phyloP scores from a whole-genome alignment of 2,329 filamentous ascomycete genomes.

The Diaporthe helianthi region DNA sequence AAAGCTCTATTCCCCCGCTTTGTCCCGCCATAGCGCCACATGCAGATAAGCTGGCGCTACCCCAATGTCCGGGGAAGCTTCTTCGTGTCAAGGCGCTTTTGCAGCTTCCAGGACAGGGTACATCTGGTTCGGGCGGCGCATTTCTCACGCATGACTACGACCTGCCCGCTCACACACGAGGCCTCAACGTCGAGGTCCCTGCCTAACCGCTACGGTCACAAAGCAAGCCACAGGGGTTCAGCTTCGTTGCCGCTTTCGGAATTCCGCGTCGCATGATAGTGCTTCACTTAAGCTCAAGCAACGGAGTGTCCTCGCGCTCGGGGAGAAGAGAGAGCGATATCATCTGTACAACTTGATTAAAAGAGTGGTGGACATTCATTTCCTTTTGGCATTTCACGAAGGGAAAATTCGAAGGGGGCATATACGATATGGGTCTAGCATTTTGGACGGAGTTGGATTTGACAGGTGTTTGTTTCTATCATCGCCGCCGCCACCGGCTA shows the following conservation, averaged over 20 bases:
- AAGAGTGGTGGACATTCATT: background rate
- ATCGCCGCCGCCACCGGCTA: background rate
- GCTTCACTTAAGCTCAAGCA: background rate
- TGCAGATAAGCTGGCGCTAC: conserved; percentile 9
- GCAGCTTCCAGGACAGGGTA: conserved; percentile 16
- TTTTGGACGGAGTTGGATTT: conserved; percentile 16
- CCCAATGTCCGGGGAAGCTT: conserved; percentile 7
- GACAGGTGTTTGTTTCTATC: conserved; percentile 2
- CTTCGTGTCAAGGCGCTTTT: conserved; percentile 21
- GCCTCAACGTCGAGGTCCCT: background rate
- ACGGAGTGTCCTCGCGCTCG: background rate
- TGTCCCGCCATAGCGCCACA: conserved; percentile 16
- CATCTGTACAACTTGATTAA: background rate
- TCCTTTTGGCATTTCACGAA: background rate
- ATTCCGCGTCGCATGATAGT: background rate
- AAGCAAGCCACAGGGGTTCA: background rate
- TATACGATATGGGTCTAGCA: conserved; percentile 20
- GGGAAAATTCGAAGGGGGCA: background rate
- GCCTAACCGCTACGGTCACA: background rate
- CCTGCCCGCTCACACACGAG: background rate
- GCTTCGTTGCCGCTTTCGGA: background rate
- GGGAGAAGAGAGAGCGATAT: background rate
- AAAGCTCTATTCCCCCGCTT: background rate
- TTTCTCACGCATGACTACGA: background rate
- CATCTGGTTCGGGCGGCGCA: background rate